Evolutionary conservation across 106 monocot genomes (phyloP).

Genomic region (Iris macrosiphon): DNA sequence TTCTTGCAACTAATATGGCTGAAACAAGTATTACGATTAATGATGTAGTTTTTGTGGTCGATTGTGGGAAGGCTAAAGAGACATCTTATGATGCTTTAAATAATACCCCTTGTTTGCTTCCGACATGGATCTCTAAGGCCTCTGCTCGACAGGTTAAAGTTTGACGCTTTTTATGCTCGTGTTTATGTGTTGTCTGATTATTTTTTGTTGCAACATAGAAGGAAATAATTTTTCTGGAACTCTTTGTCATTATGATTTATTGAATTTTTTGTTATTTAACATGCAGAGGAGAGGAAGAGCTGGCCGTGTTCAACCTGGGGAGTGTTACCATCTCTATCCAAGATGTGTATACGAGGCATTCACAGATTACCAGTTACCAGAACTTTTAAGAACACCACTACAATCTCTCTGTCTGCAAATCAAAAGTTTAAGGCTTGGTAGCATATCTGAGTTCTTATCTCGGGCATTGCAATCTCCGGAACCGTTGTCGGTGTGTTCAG

Average conservation of each 20-base stretch:
- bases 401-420: constrained; percentile 99
- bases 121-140: constrained; percentile 99
- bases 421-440: constrained; percentile 85
- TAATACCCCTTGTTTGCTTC: constrained; percentile 98
- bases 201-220: not conserved
- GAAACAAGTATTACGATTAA: constrained; percentile 99
- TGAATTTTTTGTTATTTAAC: not conserved
- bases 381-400: constrained; percentile 89
- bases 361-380: constrained; percentile 90
- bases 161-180: not conserved
- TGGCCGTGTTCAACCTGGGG: constrained; percentile 95
- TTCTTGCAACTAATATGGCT: constrained; percentile 98
- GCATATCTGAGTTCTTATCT: constrained; percentile 92
- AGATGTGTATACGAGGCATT: constrained; percentile 92
- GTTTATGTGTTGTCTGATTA: too few species aligned
- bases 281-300: constrained; percentile 96
- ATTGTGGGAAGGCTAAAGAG: constrained; percentile 99
- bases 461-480: constrained; percentile 96
- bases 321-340: constrained; percentile 96
- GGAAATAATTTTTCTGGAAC: too few species aligned
- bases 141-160: constrained; percentile 87
- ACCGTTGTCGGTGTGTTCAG: constrained; percentile 55
- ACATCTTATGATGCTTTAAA: constrained; percentile 99
- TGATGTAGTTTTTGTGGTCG: constrained; percentile 98
- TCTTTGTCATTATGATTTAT: too few species aligned